Evolutionary conservation across 2,329 filamentous ascomycete species (phyloP), one percentile per base, ranked within the genome.

Genomic region (Volutella citrinella): DNA sequence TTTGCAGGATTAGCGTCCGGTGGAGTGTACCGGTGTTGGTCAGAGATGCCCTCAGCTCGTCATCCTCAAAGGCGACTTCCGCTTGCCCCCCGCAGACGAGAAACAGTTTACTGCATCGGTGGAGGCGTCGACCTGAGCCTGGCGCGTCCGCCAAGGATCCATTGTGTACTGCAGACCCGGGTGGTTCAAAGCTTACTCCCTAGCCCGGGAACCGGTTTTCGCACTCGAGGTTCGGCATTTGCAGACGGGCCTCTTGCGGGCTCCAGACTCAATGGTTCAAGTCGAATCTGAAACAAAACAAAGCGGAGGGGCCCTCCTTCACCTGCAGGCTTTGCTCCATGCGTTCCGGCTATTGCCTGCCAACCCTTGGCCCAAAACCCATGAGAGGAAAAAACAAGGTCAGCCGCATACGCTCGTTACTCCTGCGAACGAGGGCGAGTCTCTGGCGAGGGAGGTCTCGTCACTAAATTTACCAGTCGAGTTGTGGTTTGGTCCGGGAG

Each of bases 231-330:
- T 29, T 31, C 28, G 36, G 38, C 35, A 42, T 28, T 40, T 36
- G 31, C 30, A 38, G 25, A 37, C 36, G 46, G 31, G 30, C 32
- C 33, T 38, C 26, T 34, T 21, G 21, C 27, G 14, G 33, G 25
- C 16, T 32, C 30, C 30, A 25, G 31, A 26, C 31, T 27, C 35
- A 30, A 34, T 35, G 29, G 43, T 29, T 40, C 36, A 40, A 41
- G 15, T 38, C 28, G 32, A 31, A 46, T 49, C 49, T 52, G 49
- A 52, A 52, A 52, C 49, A 35, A 37, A 43, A 34, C 27, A 43
- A 30, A 30, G 27, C 35, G 35, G 35, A 40, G 48, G 32, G 32
- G 25, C 26, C 16, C 22, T 32, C 29, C 43, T 34, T 40, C 37
- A 34, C 30, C 28, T 30, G 29, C 33, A 20, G 21, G 28, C 24